Base-by-base conservation (phyloP, 805 yeast genomes). In the Metschnikowia baotianmanensis region DNA sequence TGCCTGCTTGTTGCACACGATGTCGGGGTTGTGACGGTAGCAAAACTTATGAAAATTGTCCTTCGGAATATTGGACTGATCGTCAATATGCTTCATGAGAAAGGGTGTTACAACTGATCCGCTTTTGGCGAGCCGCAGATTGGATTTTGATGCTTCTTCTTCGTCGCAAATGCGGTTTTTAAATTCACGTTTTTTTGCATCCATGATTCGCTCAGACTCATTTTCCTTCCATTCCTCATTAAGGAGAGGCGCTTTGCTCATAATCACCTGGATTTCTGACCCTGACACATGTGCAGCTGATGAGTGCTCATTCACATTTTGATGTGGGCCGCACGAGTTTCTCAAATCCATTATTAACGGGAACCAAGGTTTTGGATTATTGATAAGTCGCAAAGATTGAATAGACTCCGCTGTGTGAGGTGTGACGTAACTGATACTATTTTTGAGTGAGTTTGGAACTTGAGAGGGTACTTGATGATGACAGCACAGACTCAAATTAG, bases 11-110 rank as follows among this genome's bases (percentile, higher is more conserved):
- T 82, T 82, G 55, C 88, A 79, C 34, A 81, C 80, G 31, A 86
- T 74, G 41, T 87, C 90, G 3, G 98, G 98, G 57, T 91, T 87
- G 62, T 91, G 99, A 38, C 98, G 71, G 62, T 91, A 91, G 58
- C 99, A 91, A 64, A 78, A 91, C 50, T 75, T 74, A 52, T 80
- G 83, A 56, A 72, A 77, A 51, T 78, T 75, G 49, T 75, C 83
- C 33, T 59, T 56, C 17, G 74, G 72, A 13, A 71, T 67, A 40
- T 58, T 52, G n/a, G 66, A 50, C 44, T 65, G 73, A 51, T 74
- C 71, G 43, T 60, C 55, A 27, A 68, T 64, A 48, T 68, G 72
- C 42, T 67, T 66, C 35, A 59, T 63, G 29, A 69, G 52, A 42
- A 69, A 69, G 3, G 74, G 72, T 3, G 72, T 69, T 17, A 67